A percentile compares a stretch with the other conserved stretches of the same genome.
These are phyloP conservation scores for Colletotrichum sp. DNA, from an alignment of 2,329 filamentous ascomycete species.

Conservation along the genomic window DNA sequence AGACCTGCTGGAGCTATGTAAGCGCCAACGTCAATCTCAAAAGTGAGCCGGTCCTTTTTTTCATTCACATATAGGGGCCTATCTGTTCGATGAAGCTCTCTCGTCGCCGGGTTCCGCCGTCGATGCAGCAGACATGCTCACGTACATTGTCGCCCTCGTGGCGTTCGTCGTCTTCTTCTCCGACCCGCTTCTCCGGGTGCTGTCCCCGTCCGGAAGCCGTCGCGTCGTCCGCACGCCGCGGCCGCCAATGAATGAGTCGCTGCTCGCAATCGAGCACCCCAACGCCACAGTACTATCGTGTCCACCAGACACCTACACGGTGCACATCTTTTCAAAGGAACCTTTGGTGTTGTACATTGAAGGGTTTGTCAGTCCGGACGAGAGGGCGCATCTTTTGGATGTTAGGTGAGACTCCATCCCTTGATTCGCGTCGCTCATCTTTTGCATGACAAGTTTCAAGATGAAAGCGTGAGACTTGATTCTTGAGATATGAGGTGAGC, in stretches of 20 bases:
- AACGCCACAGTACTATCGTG: constrained; percentile 42
- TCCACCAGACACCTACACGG: constrained; percentile 44
- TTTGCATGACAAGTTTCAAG: neutral
- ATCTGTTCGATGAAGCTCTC: neutral
- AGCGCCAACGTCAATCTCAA: neutral
- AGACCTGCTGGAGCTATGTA: neutral
- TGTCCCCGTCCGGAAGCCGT: constrained; percentile 30
- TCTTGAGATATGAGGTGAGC: neutral
- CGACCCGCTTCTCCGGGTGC: constrained; percentile 45
- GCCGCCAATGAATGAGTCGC: constrained; percentile 54
- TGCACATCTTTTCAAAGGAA: constrained; percentile 53
- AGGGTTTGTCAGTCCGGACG: constrained; percentile 50
- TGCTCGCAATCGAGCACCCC: constrained; percentile 51
- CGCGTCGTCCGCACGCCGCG: constrained; percentile 39
- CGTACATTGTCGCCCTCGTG: constrained; percentile 47
- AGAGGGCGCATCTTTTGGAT: constrained; percentile 52
- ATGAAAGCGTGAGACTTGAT: neutral
- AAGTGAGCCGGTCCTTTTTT: neutral
- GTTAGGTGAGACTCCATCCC: constrained; percentile 46
- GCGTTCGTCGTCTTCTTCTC: constrained; percentile 48
- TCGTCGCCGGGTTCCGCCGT: neutral
- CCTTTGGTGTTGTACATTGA: constrained; percentile 61
- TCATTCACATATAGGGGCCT: neutral
- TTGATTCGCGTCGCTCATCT: neutral
- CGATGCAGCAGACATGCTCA: constrained; percentile 39